Evolutionary conservation across 2,329 filamentous ascomycete species (phyloP), one percentile per base, ranked within the genome.

Genomic region (Pseudomassariella vexata): DNA sequence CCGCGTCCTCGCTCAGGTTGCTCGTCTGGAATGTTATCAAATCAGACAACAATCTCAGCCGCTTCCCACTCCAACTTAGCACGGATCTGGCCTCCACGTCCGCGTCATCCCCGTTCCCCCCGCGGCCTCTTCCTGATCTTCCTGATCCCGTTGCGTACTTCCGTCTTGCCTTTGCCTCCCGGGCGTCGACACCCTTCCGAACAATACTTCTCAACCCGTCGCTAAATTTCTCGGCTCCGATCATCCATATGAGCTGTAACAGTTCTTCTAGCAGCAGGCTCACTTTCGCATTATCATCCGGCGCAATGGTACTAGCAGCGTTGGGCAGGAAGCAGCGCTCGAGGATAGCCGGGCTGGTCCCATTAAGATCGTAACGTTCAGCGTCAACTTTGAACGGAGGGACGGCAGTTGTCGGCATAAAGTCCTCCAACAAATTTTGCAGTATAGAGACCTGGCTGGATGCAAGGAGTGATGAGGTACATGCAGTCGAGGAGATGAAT

Each of bases 251-350:
- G 6, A 79, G 58, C 27, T 78, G 67, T 19, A 85, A 48, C 30
- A 86, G 56, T 2, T 66, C 67, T 57, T 90, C 85, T 0, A 87
- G 60, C 19, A 84, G 55, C 8, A 89, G 57, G 2, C 80, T 79
- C 22, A 89, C 66, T 52, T 83, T 84, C 18, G 80, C 79, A 45
- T 92, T 89, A 40, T 87, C 82, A 14, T 75, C 69, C 1, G 71
- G 55, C 6, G 65, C 68, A 10, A 70, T 62, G 0, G 70, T 76
- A 37, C 74, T 79, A 2, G 85, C 82, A 0, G 80, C 65, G 42
- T 71, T 78, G 0, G 75, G 75, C 3, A 87, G 66, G 52, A 78
- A 89, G 47, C 78, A 79, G 25, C 64, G 52, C 47, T 69, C 60
- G 24, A 77, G 51, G 40, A 76, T 68, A 6, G 44, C 46, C 15